These are phyloP conservation scores for Saksenaea oblongispora DNA, from an alignment of 371 early-diverging fungal species.

Conservation along the genomic window DNA sequence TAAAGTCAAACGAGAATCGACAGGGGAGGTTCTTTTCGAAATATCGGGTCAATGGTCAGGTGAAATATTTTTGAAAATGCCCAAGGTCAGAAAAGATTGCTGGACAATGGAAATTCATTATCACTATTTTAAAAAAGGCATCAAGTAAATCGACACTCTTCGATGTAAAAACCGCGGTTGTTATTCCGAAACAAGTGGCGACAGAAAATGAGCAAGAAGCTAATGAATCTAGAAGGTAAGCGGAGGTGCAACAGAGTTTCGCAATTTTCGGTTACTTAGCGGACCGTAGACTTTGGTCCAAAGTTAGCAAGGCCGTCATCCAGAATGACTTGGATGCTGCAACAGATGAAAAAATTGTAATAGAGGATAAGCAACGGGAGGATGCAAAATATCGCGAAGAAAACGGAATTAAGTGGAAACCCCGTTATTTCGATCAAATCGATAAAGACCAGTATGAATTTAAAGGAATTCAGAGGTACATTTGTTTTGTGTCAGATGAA, in stretches of 20 bases:
- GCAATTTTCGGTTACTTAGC: not conserved
- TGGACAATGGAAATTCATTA: not conserved
- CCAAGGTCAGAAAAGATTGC: conserved; percentile 14
- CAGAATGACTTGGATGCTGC: conserved; percentile 74
- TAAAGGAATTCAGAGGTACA: conserved; percentile 21
- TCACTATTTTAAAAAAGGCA: conserved; percentile 3
- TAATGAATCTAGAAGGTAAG: conserved; percentile 81
- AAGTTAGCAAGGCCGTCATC: conserved; percentile 76
- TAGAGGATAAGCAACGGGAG: conserved; percentile 85
- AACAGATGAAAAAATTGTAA: conserved; percentile 77
- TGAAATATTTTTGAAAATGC: conserved; percentile 57
- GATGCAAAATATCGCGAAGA: conserved; percentile 65
- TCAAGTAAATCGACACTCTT: conserved; percentile 59
- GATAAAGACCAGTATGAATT: conserved; percentile 33
- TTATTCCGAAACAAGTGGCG: conserved; percentile 72
- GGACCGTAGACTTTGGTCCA: conserved; percentile 61
- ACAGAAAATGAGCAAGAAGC: conserved; percentile 76
- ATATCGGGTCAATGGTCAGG: conserved; percentile 90
- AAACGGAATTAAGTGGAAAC: conserved; percentile 42
- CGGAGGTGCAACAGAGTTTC: not conserved
- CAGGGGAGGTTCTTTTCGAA: conserved; percentile 76
- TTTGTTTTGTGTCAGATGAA: not conserved
- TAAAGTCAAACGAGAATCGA: conserved; percentile 76
- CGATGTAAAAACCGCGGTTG: conserved; percentile 64
- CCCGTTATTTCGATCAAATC: conserved; percentile 54